Evolutionary conservation across 495 filamentous ascomycete genomes (phyloP).

Genomic region (Aspergillus heteromorphus): DNA sequence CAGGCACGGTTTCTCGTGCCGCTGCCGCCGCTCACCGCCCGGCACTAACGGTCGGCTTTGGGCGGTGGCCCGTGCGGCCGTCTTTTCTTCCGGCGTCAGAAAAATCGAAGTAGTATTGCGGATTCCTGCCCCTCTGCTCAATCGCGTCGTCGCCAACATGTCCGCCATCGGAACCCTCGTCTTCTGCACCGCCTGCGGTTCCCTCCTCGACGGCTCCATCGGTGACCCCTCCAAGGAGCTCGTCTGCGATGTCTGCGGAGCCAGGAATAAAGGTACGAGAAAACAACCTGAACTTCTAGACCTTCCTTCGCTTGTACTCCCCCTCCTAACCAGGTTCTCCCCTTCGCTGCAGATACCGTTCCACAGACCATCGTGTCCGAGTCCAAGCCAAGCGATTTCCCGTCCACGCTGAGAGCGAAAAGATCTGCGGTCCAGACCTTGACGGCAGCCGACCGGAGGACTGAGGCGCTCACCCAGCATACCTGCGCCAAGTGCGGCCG

Average conservation of each 20-base stretch:
- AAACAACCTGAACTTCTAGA: background rate
- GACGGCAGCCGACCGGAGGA: slow-evolving; percentile 71
- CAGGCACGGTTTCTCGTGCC: slow-evolving; percentile 25
- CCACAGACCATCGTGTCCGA: slow-evolving; percentile 75
- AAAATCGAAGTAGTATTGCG: background rate
- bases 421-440: slow-evolving; percentile 79
- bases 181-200: slow-evolving; percentile 92
- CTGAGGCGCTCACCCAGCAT: slow-evolving; percentile 62
- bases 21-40: slow-evolving; percentile 36
- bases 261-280: slow-evolving; percentile 68
- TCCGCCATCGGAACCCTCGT: slow-evolving; percentile 83
- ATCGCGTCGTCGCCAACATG: slow-evolving; percentile 48
- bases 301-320: background rate
- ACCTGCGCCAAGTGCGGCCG: slow-evolving; percentile 77
- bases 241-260: slow-evolving; percentile 77
- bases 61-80: slow-evolving; percentile 28
- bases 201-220: slow-evolving; percentile 75
- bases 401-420: slow-evolving; percentile 78
- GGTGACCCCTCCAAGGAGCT: slow-evolving; percentile 69
- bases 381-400: slow-evolving; percentile 82
- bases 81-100: slow-evolving; percentile 17
- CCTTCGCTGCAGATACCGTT: slow-evolving; percentile 57
- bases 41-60: slow-evolving; percentile 16
- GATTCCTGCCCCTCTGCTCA: background rate
- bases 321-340: background rate